Percentiles rank a stretch among this genome's conserved stretches.
phyloP scores from a whole-genome alignment of 805 yeast species.

The Cyberlindnera euphorbiae region DNA sequence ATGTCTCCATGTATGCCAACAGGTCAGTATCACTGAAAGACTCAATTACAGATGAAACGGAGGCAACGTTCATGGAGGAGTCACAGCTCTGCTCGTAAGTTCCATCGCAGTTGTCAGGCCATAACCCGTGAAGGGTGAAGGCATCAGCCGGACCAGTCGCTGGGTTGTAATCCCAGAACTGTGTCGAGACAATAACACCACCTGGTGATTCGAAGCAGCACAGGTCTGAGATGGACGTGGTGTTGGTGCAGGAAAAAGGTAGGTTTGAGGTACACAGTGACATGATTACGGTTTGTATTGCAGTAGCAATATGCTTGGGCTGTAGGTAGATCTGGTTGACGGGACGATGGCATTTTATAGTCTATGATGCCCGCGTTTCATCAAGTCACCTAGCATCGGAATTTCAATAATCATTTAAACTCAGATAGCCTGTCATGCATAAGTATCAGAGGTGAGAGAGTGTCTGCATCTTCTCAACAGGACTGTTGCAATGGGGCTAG shows the following conservation, averaged over 20 bases:
- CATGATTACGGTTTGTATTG: no score
- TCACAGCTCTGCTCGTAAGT: constrained; percentile 76
- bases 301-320: no score
- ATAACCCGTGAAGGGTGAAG: constrained; percentile 79
- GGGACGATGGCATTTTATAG: no score
- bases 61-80: constrained; percentile 45
- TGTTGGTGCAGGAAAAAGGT: constrained; percentile 59
- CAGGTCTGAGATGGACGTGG: constrained; percentile 45
- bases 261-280: constrained; percentile 55
- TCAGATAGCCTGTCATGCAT: no score
- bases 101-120: constrained; percentile 89
- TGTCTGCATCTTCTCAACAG: no score
- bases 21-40: constrained; percentile 40
- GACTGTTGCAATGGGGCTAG: no score
- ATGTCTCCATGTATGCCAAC: constrained; percentile 46
- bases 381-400: no score
- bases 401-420: no score
- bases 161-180: constrained; percentile 87
- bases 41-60: constrained; percentile 42
- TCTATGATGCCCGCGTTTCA: no score
- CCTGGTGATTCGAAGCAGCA: constrained; percentile 90
- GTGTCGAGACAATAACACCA: constrained; percentile 79
- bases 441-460: no score
- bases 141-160: constrained; percentile 63
- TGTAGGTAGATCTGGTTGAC: no score